Conservation (phyloP, 75 land plant species). For the Sequoia sempervirens region DNA sequence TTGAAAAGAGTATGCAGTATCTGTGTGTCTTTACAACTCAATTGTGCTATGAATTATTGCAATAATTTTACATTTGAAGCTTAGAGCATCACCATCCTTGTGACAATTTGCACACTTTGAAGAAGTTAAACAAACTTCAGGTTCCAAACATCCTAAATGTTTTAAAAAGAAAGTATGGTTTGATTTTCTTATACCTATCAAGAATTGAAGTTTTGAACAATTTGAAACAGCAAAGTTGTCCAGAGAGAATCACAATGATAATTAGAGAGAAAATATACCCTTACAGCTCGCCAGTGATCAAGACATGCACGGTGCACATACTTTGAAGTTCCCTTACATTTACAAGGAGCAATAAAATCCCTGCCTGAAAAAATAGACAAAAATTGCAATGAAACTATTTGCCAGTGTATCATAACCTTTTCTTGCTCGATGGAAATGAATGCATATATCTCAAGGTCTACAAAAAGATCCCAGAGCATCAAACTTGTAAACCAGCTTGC, state of each 20-base stretch:
- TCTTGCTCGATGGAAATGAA: neutral
- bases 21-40: neutral
- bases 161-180: neutral
- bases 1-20: neutral
- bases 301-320: slow-evolving; percentile 92
- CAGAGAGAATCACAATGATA: slow-evolving; percentile 2
- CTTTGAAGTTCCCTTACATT: slow-evolving; percentile 92
- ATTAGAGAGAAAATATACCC: slow-evolving; percentile 32
- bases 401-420: neutral
- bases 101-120: neutral
- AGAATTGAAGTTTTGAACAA: neutral
- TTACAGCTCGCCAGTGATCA: slow-evolving; percentile 90
- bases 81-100: neutral
- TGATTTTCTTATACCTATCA: neutral
- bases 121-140: neutral
- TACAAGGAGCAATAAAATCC: slow-evolving; percentile 96
- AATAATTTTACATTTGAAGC: neutral
- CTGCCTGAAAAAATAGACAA: slow-evolving; percentile 47
- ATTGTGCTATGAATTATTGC: neutral
- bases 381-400: slow-evolving; percentile 2
- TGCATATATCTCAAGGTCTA: neutral
- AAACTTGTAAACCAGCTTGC: neutral
- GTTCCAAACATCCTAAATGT: neutral
- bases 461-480: neutral
- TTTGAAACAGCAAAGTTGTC: neutral